A percentile compares a stretch with the other conserved stretches of the same genome.
phyloP scores from a whole-genome alignment of 1,139 yeast species.

The Diutina siamensis region DNA sequence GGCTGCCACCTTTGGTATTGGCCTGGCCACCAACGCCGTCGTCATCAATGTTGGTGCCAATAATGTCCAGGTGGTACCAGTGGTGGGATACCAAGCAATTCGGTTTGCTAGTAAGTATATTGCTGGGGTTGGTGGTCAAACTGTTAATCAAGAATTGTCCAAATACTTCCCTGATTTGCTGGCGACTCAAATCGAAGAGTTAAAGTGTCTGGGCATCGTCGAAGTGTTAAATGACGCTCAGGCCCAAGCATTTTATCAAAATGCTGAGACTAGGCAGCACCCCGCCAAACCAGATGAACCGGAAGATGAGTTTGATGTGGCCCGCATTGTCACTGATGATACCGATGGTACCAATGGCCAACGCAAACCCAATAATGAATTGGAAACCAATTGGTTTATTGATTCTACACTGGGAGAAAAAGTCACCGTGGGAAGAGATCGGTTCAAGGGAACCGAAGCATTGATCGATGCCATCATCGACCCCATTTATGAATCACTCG shows the following conservation, averaged over 20 bases:
- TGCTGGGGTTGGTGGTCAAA: slow-evolving; percentile 43
- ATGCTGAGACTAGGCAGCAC: slow-evolving; percentile 31
- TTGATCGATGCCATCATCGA: slow-evolving; percentile 45
- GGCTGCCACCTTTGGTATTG: slow-evolving; percentile 67
- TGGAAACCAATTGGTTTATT: slow-evolving; percentile 54
- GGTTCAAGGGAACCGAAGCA: slow-evolving; percentile 67
- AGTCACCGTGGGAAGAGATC: slow-evolving; percentile 66
- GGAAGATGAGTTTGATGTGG: slow-evolving; percentile 78
- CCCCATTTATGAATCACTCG: slow-evolving; percentile 42
- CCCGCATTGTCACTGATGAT: slow-evolving; percentile 76
- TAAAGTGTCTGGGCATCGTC: slow-evolving; percentile 64
- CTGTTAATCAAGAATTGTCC: slow-evolving; percentile 43
- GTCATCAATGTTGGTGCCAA: slow-evolving; percentile 77
- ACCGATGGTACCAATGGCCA: slow-evolving; percentile 25
- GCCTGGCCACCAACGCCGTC: slow-evolving; percentile 37
- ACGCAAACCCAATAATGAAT: slow-evolving; percentile 41
- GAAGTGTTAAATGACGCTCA: slow-evolving; percentile 53
- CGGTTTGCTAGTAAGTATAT: slow-evolving; percentile 42
- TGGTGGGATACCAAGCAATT: slow-evolving; percentile 56
- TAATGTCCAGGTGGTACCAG: slow-evolving; percentile 67
- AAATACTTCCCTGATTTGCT: slow-evolving; percentile 48
- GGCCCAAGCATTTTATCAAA: slow-evolving; percentile 51
- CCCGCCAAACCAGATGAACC: slow-evolving; percentile 29
- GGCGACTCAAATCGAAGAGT: slow-evolving; percentile 51
- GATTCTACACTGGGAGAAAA: slow-evolving; percentile 42